phyloP scores from a whole-genome alignment of 176 grass and related monocot genomes.

The Leersia perrieri region DNA sequence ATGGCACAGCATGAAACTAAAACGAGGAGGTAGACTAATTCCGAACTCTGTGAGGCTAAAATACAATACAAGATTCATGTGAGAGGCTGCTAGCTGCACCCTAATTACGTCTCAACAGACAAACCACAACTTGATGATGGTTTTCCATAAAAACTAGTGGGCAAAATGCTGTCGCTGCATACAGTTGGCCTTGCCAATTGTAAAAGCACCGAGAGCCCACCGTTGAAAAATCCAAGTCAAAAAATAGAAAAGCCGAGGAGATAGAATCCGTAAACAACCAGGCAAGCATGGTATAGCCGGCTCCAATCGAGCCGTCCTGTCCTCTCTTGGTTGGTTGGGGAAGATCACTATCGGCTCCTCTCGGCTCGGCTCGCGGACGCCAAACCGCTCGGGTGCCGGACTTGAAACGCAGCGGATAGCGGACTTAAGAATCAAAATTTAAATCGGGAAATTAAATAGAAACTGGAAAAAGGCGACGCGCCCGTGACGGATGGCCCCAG shows the following conservation, averaged over 20 bases:
- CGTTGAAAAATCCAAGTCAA: neutral
- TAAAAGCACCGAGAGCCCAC: neutral
- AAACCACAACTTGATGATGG: neutral
- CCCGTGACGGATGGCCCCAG: slow-evolving; percentile 63
- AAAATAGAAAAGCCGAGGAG: neutral
- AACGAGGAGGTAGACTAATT: no score
- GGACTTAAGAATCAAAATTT: slow-evolving; percentile 51
- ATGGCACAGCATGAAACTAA: no score
- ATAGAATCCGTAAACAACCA: neutral
- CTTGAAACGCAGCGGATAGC: slow-evolving; percentile 47
- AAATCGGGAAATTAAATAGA: slow-evolving; percentile 26
- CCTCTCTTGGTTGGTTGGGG: no score
- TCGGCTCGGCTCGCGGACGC: slow-evolving; percentile 43
- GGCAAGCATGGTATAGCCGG: no score
- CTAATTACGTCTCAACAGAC: no score
- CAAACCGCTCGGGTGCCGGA: slow-evolving; percentile 26
- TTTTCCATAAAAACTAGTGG: neutral
- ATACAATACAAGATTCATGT: neutral
- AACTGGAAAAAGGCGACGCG: slow-evolving; percentile 21
- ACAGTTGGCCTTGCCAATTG: neutral
- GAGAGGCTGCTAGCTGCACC: no score
- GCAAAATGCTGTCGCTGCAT: neutral
- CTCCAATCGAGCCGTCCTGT: neutral
- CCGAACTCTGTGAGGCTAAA: neutral
- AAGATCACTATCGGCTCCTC: neutral